Conservation (phyloP, 495 filamentous ascomycete species). For the Xylaria palmicola region DNA sequence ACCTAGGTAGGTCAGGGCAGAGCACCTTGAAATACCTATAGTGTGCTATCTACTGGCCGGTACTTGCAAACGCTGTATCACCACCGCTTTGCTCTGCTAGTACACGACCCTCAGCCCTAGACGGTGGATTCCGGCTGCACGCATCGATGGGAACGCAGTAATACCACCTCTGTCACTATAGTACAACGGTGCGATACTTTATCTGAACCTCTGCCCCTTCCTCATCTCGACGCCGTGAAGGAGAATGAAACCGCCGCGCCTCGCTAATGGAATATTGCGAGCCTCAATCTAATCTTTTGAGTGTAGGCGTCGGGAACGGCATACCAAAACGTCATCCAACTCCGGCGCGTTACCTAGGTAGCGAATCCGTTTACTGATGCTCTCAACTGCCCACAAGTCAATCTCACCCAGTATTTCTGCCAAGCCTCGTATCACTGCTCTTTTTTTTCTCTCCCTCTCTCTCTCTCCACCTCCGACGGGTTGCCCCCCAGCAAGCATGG, state of each 20-base stretch:
- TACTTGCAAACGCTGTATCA: not conserved
- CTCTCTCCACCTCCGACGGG: no score
- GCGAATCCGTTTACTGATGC: no score
- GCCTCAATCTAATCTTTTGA: not conserved
- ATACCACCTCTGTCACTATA: not conserved
- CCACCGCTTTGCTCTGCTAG: no score
- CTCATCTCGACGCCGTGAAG: not conserved
- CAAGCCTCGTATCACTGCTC: no score
- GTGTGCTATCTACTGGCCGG: no score
- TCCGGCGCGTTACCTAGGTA: not conserved
- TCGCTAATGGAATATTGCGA: not conserved
- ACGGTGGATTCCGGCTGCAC: not conserved
- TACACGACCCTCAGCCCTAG: constrained; percentile 2
- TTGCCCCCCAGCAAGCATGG: no score
- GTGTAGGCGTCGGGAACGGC: not conserved
- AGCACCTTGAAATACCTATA: not conserved
- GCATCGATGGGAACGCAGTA: not conserved
- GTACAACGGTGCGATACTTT: not conserved
- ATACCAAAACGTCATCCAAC: not conserved
- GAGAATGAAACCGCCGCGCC: not conserved
- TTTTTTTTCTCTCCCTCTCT: no score
- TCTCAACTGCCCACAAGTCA: no score
- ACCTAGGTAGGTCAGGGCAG: no score
- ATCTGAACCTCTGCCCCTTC: not conserved
- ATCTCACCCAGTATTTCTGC: no score